Percentiles rank a stretch among this genome's conserved stretches.
These are phyloP conservation scores for Fusarium oxysporum DNA, from an alignment of 2,329 filamentous ascomycete genomes.

Conservation along the genomic window DNA sequence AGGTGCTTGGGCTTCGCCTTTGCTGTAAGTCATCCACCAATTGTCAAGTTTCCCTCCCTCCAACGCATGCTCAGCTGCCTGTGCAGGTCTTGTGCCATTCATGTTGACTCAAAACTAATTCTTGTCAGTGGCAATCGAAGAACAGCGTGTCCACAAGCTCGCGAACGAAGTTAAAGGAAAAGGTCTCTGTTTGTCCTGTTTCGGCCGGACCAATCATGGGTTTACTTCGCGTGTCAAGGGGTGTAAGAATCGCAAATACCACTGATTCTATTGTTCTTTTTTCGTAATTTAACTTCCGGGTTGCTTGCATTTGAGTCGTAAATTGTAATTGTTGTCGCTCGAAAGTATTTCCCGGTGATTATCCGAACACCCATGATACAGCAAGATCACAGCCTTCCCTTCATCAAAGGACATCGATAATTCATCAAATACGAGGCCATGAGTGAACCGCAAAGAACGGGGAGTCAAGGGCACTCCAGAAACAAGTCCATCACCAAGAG, in stretches of 20 bases:
- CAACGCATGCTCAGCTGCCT: not conserved
- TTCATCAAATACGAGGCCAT: constrained; percentile 33
- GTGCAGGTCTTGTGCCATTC: not conserved
- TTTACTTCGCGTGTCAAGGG: constrained; percentile 12
- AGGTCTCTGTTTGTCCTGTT: constrained; percentile 27
- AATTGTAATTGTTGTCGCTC: constrained; percentile 1
- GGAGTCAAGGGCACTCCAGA: constrained; percentile 49
- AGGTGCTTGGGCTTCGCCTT: constrained; percentile 16
- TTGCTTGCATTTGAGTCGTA: not conserved
- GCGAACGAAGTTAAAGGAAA: not conserved
- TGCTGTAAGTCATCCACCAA: constrained; percentile 8
- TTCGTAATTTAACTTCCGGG: not conserved
- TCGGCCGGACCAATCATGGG: constrained; percentile 2
- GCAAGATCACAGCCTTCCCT: constrained; percentile 18
- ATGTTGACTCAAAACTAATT: not conserved
- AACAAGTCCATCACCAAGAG: constrained; percentile 55
- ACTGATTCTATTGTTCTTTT: not conserved
- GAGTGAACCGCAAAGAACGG: constrained; percentile 47
- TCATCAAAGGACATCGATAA: constrained; percentile 15
- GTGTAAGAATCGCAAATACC: constrained; percentile 19
- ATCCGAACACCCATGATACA: constrained; percentile 33
- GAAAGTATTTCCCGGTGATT: constrained; percentile 36
- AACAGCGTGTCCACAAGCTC: constrained; percentile 17
- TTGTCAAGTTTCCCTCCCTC: not conserved
- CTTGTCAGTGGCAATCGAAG: constrained; percentile 20